Conservation (phyloP, 192 early-diverging fungal species). For the Coemansia erecta region DNA sequence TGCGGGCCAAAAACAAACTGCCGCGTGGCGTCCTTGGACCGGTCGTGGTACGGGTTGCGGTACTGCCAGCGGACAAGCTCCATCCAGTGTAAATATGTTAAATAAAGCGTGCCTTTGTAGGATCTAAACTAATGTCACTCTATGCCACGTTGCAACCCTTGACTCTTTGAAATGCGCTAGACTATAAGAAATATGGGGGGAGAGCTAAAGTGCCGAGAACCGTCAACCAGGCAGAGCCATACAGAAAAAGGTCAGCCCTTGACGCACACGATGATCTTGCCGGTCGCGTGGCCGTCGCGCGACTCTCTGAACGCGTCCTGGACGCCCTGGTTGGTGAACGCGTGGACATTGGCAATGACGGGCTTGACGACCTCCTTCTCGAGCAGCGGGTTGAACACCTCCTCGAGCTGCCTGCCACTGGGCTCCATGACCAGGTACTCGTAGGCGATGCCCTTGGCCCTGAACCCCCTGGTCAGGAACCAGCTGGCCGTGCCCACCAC, state of each 20-base stretch:
- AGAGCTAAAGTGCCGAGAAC: too few relatives aligned
- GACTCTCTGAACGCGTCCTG: constrained; percentile 38
- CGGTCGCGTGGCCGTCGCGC: constrained; percentile 50
- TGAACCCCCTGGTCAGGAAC: constrained; percentile 22
- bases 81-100: constrained; percentile 3
- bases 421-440: constrained; percentile 19
- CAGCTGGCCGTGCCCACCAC: constrained; percentile 5
- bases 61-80: constrained; percentile 28
- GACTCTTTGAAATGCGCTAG: too few relatives aligned
- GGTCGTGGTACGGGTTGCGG: constrained; percentile 21
- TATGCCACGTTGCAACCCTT: too few relatives aligned
- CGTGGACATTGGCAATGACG: constrained; percentile 39
- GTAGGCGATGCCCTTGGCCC: constrained; percentile 27
- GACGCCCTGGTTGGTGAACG: constrained; percentile 40
- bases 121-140: too few relatives aligned
- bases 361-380: constrained; percentile 36
- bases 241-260: constrained; percentile 10
- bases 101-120: too few relatives aligned
- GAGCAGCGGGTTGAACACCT: constrained; percentile 42
- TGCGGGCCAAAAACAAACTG: constrained; percentile 28
- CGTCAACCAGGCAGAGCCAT: neutral
- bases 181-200: too few relatives aligned
- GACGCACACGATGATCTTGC: constrained; percentile 54
- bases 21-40: constrained; percentile 2
- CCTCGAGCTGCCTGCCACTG: constrained; percentile 37